Conservation (phyloP, 2,329 filamentous ascomycete species). For the Epichloe festucae region DNA sequence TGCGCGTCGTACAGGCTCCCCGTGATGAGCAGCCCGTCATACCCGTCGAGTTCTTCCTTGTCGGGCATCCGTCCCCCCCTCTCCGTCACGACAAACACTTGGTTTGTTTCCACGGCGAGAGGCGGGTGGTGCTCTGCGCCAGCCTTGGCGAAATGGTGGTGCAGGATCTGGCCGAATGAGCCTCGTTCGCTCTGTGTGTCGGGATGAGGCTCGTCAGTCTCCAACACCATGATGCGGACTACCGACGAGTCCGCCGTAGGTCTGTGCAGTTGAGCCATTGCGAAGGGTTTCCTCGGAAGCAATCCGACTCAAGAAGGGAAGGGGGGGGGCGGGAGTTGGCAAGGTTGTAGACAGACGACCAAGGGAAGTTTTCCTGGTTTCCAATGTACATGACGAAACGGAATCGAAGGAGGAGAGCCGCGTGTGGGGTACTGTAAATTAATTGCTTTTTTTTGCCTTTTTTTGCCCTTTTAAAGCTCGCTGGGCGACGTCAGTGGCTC, state of each 20-base stretch:
- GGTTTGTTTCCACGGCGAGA: conserved; percentile 39
- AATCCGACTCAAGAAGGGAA: too few relatives aligned
- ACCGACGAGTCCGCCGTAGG: conserved; percentile 14
- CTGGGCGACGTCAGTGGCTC: too few relatives aligned
- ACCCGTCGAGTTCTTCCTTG: conserved; percentile 39
- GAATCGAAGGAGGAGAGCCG: too few relatives aligned
- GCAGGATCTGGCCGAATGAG: conserved; percentile 40
- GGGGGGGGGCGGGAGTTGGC: too few relatives aligned
- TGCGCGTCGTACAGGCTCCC: conserved; percentile 59
- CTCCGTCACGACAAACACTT: conserved; percentile 40
- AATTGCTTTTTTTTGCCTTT: too few relatives aligned
- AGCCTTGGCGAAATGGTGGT: conserved; percentile 36
- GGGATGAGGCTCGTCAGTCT: conserved; percentile 43
- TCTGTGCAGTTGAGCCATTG: conserved; percentile 16
- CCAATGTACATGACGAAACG: too few relatives aligned
- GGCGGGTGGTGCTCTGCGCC: conserved; percentile 39
- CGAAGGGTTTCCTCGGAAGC: background rate
- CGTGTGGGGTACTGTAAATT: too few relatives aligned
- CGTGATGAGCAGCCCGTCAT: conserved; percentile 64
- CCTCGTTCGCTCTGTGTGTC: conserved; percentile 36
- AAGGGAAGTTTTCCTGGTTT: too few relatives aligned
- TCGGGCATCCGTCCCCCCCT: conserved; percentile 33
- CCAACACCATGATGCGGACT: conserved; percentile 37
- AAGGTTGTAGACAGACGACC: too few relatives aligned
- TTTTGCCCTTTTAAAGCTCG: too few relatives aligned